Conservation (phyloP, 2,329 filamentous ascomycete species). For the Fusarium annulatum region DNA sequence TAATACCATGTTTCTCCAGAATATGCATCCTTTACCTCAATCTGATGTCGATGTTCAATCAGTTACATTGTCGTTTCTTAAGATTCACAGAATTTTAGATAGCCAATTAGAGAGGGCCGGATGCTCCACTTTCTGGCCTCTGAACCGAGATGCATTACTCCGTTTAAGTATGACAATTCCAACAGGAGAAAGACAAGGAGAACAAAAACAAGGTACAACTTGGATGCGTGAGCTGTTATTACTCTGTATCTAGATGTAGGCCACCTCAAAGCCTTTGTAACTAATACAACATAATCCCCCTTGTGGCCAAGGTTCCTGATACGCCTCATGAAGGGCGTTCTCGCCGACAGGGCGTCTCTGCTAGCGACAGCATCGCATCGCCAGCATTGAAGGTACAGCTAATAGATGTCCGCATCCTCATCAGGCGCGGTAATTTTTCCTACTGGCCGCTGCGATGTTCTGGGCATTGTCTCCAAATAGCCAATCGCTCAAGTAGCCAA, state of each 20-base stretch:
- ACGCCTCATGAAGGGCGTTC: not conserved
- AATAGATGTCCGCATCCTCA: fast-evolving
- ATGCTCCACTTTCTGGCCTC: not conserved
- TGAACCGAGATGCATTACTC: not conserved
- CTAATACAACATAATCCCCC: not conserved
- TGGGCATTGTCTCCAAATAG: not conserved
- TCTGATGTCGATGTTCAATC: too few species aligned
- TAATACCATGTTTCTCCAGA: too few species aligned
- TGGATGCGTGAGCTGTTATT: not conserved
- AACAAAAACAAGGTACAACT: too few species aligned
- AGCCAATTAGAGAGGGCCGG: not conserved
- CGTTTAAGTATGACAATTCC: not conserved
- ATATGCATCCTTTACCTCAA: too few species aligned
- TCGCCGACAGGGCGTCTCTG: not conserved
- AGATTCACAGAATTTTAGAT: not conserved
- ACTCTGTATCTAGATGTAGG: not conserved
- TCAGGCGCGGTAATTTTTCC: not conserved
- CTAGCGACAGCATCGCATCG: not conserved
- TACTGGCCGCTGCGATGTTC: fast-evolving
- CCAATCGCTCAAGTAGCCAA: not conserved
- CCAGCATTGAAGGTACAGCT: not conserved
- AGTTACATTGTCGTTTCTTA: not conserved
- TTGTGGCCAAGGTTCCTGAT: not conserved
- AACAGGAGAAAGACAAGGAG: too few species aligned
- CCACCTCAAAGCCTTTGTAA: not conserved